Conservation (phyloP, 257 asterid genomes). For the Mitragyna speciosa region DNA sequence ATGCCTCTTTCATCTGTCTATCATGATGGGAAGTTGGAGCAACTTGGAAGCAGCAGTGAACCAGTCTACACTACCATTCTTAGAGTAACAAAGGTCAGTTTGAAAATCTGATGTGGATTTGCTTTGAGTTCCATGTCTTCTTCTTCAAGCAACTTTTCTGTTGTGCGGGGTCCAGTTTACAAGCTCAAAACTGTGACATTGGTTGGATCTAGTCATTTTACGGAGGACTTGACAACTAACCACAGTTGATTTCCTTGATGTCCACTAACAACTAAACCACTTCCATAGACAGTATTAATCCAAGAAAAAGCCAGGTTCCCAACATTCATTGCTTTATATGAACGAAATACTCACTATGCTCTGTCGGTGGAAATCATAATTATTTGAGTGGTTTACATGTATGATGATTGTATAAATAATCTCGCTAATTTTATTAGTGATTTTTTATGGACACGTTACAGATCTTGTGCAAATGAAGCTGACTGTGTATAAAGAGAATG, state of each 20-base stretch:
- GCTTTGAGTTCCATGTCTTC: background rate
- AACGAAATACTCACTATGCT: background rate
- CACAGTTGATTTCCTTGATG: background rate
- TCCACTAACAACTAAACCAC: background rate
- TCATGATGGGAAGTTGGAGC: conserved; percentile 58
- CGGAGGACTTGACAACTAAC: background rate
- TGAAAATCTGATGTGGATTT: background rate
- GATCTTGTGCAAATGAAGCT: background rate
- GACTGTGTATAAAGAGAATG: background rate
- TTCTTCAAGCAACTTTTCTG: background rate
- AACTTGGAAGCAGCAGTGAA: conserved; percentile 34
- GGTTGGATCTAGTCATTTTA: background rate
- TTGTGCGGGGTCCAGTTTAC: background rate
- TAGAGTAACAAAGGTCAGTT: conserved; percentile 64
- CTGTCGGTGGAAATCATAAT: background rate
- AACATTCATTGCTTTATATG: background rate
- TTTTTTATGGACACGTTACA: background rate
- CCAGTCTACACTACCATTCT: conserved; percentile 57
- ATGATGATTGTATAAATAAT: background rate
- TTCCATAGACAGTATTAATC: background rate
- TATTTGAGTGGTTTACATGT: background rate
- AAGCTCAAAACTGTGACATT: background rate
- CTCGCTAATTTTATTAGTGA: background rate
- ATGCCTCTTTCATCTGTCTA: conserved; percentile 56
- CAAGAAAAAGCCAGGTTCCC: background rate